A percentile compares a stretch with the other conserved stretches of the same genome.
These are phyloP conservation scores for Populus hybrid DNA, from an alignment of 441 rosid genomes.

Conservation along the genomic window DNA sequence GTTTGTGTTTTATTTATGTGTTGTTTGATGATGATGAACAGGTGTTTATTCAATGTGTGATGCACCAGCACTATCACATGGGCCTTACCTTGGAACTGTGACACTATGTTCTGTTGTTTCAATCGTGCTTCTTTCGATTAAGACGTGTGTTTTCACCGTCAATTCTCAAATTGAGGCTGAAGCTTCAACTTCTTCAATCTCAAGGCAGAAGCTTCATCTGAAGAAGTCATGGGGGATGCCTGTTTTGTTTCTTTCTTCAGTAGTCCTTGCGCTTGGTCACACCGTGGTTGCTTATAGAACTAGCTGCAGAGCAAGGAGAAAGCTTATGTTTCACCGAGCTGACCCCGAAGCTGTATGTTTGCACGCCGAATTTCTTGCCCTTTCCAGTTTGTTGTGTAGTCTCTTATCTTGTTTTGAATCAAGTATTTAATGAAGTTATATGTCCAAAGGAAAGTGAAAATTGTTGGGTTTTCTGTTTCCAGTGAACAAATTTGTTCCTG, in stretches of 20 bases:
- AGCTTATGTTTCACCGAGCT: conserved; percentile 80
- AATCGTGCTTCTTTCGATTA: conserved; percentile 63
- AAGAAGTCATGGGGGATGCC: conserved; percentile 99
- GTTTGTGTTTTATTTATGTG: not conserved
- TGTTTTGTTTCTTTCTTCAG: conserved; percentile 85
- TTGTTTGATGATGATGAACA: conserved; percentile 25
- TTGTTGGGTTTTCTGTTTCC: not conserved
- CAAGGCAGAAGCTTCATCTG: conserved; percentile 75
- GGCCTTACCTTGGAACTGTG: conserved; percentile 82
- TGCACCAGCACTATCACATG: conserved; percentile 68
- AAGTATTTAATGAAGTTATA: not conserved
- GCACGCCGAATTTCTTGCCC: not conserved
- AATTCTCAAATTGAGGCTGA: conserved; percentile 61
- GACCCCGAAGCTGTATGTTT: conserved; percentile 88
- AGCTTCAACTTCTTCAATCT: conserved; percentile 57
- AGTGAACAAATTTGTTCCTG: not conserved
- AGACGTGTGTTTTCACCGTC: conserved; percentile 70
- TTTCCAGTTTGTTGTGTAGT: not conserved
- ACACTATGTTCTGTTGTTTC: conserved; percentile 63
- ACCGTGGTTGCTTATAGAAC: conserved; percentile 86
- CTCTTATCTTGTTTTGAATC: not conserved
- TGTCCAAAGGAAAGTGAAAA: not conserved
- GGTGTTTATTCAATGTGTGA: conserved; percentile 76
- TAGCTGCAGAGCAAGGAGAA: conserved; percentile 91
- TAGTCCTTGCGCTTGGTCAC: conserved; percentile 90